Conservation (phyloP, 2,329 filamentous ascomycete genomes). For the Calonectria pseudoreteaudii region DNA sequence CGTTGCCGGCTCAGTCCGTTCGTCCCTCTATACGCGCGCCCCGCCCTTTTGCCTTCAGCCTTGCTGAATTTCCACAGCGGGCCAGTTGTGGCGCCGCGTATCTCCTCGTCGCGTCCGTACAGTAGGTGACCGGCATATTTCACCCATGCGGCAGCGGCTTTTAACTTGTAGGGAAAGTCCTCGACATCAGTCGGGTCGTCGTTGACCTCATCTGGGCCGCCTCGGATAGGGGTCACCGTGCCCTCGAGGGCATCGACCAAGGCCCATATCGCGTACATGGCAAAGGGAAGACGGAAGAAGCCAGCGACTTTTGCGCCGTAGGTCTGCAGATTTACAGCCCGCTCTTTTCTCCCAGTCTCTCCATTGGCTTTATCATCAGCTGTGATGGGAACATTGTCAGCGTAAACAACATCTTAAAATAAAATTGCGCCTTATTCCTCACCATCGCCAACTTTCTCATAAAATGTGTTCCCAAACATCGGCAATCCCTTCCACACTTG, state of each 20-base stretch:
- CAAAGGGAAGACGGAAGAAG: not conserved
- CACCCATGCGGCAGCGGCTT: slow-evolving; percentile 24
- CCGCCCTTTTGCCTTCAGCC: slow-evolving; percentile 25
- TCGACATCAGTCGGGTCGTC: slow-evolving; percentile 18
- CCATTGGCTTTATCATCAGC: slow-evolving; percentile 2
- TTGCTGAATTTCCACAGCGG: slow-evolving; percentile 34
- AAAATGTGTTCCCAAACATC: slow-evolving; percentile 17
- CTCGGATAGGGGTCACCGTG: slow-evolving; percentile 24
- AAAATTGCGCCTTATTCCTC: no score
- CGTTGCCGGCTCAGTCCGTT: slow-evolving; percentile 28
- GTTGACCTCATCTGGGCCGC: slow-evolving; percentile 26
- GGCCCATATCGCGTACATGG: slow-evolving; percentile 30
- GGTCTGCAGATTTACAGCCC: slow-evolving; percentile 19
- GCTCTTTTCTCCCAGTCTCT: not conserved
- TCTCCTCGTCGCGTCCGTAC: slow-evolving; percentile 28
- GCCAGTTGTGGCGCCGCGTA: slow-evolving; percentile 27
- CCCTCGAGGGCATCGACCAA: slow-evolving; percentile 31
- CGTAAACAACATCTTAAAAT: accelerated
- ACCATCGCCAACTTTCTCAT: slow-evolving; percentile 15
- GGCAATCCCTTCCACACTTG: slow-evolving; percentile 17
- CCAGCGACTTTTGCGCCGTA: slow-evolving; percentile 24
- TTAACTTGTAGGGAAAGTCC: slow-evolving; percentile 17
- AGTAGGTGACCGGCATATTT: slow-evolving; percentile 16
- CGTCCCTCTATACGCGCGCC: slow-evolving; percentile 28
- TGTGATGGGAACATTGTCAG: not conserved